A percentile compares a stretch with the other conserved stretches of the same genome.
These are phyloP conservation scores for Cubamyces lactineus DNA, from an alignment of 768 basidiomycete species.

Conservation along the genomic window DNA sequence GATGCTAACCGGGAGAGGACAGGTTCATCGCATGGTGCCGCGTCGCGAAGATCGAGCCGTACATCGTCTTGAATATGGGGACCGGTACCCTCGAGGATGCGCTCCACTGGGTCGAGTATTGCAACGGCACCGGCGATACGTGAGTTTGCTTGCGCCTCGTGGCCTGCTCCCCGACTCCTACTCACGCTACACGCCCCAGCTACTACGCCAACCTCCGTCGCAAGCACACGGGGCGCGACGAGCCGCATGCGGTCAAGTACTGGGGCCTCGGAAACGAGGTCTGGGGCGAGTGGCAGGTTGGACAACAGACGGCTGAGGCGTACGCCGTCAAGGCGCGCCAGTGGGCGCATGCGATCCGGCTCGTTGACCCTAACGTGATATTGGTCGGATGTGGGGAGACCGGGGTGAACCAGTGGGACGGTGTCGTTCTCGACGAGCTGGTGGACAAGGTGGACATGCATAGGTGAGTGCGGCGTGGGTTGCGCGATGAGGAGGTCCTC, in stretches of 20 bases:
- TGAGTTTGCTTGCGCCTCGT: constrained; percentile 1
- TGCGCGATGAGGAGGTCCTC: too few species aligned
- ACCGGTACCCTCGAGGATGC: constrained; percentile 65
- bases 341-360: constrained; percentile 62
- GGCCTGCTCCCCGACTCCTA: background rate
- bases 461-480: constrained; percentile 15
- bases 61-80: constrained; percentile 66
- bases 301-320: constrained; percentile 56
- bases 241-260: constrained; percentile 52
- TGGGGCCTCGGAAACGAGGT: constrained; percentile 56
- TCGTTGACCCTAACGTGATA: constrained; percentile 59
- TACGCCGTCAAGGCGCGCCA: constrained; percentile 59
- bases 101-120: constrained; percentile 64
- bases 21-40: constrained; percentile 62
- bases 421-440: constrained; percentile 34
- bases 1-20: constrained; percentile 18
- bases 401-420: constrained; percentile 43
- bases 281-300: constrained; percentile 60
- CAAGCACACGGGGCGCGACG: constrained; percentile 54
- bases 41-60: constrained; percentile 55
- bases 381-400: constrained; percentile 56
- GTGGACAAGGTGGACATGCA: constrained; percentile 30
- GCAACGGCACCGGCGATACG: constrained; percentile 52
- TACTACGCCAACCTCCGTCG: constrained; percentile 60
- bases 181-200: background rate